Evolutionary conservation across 2,329 filamentous ascomycete species (phyloP).

Genomic region (Fusarium nisikadoi): DNA sequence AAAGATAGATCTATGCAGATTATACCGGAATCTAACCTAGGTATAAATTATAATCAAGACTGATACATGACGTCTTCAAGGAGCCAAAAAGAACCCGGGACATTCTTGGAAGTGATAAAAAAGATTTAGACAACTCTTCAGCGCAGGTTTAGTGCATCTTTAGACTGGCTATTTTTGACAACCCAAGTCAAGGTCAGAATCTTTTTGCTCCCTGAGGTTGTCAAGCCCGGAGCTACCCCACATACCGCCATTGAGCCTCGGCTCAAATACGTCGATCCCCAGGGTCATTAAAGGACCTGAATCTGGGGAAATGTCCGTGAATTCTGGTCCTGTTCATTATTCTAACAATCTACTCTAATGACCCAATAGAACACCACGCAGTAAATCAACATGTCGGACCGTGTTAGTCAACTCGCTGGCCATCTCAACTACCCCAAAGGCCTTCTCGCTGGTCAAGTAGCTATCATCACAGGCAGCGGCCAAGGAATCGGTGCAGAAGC

Average conservation of each 20-base stretch:
- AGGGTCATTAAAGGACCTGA: conserved; percentile 1
- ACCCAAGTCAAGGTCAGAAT: fast-evolving
- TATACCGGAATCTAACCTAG: not conserved
- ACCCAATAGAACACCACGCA: not conserved
- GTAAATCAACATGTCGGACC: conserved; percentile 59
- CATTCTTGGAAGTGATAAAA: fast-evolving
- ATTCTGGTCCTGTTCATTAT: not conserved
- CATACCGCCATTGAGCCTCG: conserved; percentile 45
- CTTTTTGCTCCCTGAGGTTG: not conserved
- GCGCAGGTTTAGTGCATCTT: fast-evolving
- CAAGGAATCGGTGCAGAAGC: conserved; percentile 91
- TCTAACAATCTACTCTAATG: not conserved
- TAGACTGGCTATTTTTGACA: fast-evolving
- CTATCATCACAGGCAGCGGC: conserved; percentile 87
- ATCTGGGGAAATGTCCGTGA: conserved; percentile 6
- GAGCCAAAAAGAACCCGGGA: not conserved
- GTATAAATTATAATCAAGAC: not conserved
- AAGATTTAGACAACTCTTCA: fast-evolving
- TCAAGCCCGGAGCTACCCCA: conserved; percentile 38
- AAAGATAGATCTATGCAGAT: not conserved
- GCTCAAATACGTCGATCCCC: conserved; percentile 27
- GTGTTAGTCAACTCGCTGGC: conserved; percentile 76
- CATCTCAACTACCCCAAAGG: conserved; percentile 87
- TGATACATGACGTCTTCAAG: not conserved
- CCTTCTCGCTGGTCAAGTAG: conserved; percentile 80